Evolutionary conservation across 306 rosid genomes (phyloP), one percentile per base, ranked within the genome.

Genomic region (Canavalia gladiata): DNA sequence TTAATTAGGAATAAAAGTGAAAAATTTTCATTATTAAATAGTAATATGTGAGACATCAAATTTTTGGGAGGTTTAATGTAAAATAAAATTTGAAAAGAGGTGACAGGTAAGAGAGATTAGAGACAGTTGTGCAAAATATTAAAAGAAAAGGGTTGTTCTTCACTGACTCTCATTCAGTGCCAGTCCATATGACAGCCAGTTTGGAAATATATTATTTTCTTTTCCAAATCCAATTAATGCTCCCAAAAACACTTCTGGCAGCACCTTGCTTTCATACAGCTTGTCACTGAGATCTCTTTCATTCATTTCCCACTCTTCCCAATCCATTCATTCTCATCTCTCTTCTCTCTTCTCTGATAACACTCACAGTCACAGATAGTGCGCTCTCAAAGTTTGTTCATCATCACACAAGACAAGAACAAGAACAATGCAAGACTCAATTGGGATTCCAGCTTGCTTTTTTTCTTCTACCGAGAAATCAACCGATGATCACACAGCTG

Each of bases 371-470:
- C 25, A 18, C 25, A 18, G 0, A 46, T 4, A 37, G 25, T 60
- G 9, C 63, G 30, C 1, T 18, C 49, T 55, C 55, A 43, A 64
- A 78, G 34, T 8, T 39, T 37, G 43, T 51, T 18, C 25, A 31
- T 67, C 18, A 25, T 28, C 47, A 29, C 25, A 8, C 52, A 47
- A 47, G 56, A 56, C 63, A 45, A 56, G 64, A 73, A 66, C 4
- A 3, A 0, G 3, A 69, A 82, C 82, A 85, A 95, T 92, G 99
- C 97, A 91, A 66, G 97, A 93, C 78, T 75, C 97, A 67, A 89
- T 90, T 56, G 95, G 89, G 59, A 82, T 88, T 58, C 97, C 95
- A 43, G 86, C 97, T 80, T 95, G 95, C 76, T 91, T 95, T 73
- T 91, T 95, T 73, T 87, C 97, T 37, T 89, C 90, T 25, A 75